Percentiles rank a stretch among this genome's conserved stretches.
These are phyloP conservation scores for Guillardia theta DNA, from an alignment of 78 protist species.

Conservation along the genomic window DNA sequence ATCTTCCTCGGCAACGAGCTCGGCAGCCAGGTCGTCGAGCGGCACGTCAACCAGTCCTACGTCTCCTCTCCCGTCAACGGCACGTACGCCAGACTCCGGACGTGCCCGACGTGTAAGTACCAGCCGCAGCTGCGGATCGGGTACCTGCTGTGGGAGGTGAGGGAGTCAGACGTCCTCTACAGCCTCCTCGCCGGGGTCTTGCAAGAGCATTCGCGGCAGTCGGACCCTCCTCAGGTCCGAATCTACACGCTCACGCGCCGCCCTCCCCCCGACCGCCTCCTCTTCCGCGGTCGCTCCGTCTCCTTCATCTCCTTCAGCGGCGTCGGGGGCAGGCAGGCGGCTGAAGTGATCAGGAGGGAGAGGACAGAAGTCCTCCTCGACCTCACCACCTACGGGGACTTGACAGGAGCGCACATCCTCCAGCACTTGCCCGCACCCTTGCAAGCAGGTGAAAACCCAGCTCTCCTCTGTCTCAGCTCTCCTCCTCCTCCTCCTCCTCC, in stretches of 20 bases:
- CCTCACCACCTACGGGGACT: background rate
- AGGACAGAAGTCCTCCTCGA: background rate
- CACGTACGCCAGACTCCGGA: background rate
- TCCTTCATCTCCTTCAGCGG: background rate
- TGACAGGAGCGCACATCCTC: background rate
- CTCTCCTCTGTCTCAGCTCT: background rate
- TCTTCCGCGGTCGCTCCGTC: background rate
- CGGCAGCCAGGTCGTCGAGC: background rate
- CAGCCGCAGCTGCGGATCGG: background rate
- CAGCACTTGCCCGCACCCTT: background rate
- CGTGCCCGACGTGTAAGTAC: background rate
- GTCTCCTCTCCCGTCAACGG: background rate
- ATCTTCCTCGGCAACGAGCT: background rate
- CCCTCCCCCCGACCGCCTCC: background rate
- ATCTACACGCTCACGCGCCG: background rate
- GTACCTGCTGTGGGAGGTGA: constrained; percentile 8
- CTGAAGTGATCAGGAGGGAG: background rate
- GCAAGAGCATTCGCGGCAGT: background rate
- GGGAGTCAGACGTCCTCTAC: background rate
- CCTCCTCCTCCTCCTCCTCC: background rate
- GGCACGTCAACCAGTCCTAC: background rate
- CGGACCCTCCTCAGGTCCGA: background rate
- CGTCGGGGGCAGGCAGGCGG: background rate
- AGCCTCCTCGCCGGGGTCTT: background rate
- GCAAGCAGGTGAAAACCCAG: background rate